A percentile compares a stretch with the other conserved stretches of the same genome.
phyloP scores from a whole-genome alignment of 164 flowering plant species.

The Brasenia schreberi region DNA sequence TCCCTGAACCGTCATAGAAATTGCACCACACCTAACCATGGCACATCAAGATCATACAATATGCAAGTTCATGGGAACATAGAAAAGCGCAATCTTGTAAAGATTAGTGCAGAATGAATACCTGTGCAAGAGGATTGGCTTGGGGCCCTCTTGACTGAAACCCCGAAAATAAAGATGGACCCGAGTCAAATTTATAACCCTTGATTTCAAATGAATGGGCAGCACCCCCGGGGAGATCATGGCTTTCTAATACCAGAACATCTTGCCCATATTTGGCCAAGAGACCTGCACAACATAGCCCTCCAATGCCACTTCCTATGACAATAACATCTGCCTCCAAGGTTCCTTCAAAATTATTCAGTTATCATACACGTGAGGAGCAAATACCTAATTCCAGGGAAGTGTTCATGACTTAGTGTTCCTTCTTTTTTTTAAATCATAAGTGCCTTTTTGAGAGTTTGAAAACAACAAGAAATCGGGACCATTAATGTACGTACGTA shows the following conservation, averaged over 20 bases:
- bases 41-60: too few relatives aligned
- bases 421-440: too few relatives aligned
- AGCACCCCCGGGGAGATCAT: conserved; percentile 91
- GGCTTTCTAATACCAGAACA: conserved; percentile 85
- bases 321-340: conserved; percentile 88
- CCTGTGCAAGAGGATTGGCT: conserved; percentile 95
- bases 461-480: too few relatives aligned
- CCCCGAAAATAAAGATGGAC: conserved; percentile 94
- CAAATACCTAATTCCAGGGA: neutral
- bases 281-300: conserved; percentile 76
- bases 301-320: conserved; percentile 94
- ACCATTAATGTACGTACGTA: too few relatives aligned
- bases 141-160: conserved; percentile 89
- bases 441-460: too few relatives aligned
- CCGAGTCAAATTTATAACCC: conserved; percentile 82
- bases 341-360: conserved; percentile 38
- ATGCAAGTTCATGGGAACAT: too few relatives aligned
- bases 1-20: too few relatives aligned
- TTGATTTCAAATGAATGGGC: conserved; percentile 87
- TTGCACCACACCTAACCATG: too few relatives aligned
- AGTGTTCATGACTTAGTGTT: too few relatives aligned
- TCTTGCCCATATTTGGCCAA: conserved; percentile 75
- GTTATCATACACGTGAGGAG: neutral
- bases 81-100: neutral
- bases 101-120: conserved; percentile 7